A percentile compares a stretch with the other conserved stretches of the same genome.
Evolutionary conservation across 768 basidiomycete species (phyloP).

Genomic region (Daedaleopsis nitida): DNA sequence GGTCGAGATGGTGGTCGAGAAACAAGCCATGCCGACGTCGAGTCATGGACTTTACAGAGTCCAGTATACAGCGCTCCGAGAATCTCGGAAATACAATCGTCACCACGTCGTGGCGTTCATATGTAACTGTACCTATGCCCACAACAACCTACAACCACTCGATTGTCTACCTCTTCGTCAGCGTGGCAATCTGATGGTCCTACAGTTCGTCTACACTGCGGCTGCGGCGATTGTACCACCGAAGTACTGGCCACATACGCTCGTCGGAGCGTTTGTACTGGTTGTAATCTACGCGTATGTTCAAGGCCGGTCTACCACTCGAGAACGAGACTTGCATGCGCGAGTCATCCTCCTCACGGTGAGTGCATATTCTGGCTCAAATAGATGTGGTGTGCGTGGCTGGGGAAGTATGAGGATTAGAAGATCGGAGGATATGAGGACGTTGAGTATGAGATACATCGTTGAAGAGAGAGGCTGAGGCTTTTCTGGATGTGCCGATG

Average conservation of each 20-base stretch:
- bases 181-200: constrained; percentile 45
- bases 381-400: neutral
- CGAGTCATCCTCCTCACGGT: constrained; percentile 74
- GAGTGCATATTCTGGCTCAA: neutral
- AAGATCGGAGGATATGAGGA: neutral
- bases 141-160: too few relatives aligned
- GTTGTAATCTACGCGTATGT: constrained; percentile 58
- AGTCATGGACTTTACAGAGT: neutral
- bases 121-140: too few relatives aligned
- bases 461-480: too few relatives aligned
- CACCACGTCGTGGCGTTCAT: too few relatives aligned
- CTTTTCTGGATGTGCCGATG: too few relatives aligned
- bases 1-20: neutral
- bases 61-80: too few relatives aligned
- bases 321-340: constrained; percentile 77
- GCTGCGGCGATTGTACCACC: constrained; percentile 50
- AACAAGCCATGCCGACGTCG: neutral
- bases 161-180: neutral
- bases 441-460: neutral
- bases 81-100: too few relatives aligned
- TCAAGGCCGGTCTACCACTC: constrained; percentile 68
- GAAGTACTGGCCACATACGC: constrained; percentile 57
- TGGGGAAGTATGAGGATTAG: neutral
- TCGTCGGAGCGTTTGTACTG: constrained; percentile 44
- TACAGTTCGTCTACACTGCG: constrained; percentile 46